Conservation (phyloP, 2,329 filamentous ascomycete genomes). For the Fonsecaea multimorphosa region DNA sequence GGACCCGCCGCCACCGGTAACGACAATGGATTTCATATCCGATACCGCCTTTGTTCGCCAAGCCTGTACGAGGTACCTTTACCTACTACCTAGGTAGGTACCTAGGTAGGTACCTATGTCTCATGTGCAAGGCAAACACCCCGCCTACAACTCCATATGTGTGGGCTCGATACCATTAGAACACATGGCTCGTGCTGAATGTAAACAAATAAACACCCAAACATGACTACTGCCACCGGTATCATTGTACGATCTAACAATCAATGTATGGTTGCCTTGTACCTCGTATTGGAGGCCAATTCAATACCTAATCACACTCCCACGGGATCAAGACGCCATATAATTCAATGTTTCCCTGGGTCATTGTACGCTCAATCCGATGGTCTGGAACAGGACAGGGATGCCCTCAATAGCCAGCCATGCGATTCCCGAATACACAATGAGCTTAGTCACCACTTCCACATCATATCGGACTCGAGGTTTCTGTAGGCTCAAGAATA, state of each 20-base stretch:
- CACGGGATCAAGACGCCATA: too few species aligned
- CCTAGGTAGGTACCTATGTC: too few species aligned
- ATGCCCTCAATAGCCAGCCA: conserved; percentile 80
- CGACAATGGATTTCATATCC: conserved; percentile 12
- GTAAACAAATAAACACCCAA: neutral
- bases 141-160: too few species aligned
- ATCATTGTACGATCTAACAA: neutral
- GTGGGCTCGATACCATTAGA: neutral
- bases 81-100: too few species aligned
- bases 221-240: neutral
- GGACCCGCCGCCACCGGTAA: neutral
- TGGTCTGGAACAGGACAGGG: conserved; percentile 70
- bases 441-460: conserved; percentile 95
- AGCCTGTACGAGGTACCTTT: too few species aligned
- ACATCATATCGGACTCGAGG: conserved; percentile 95
- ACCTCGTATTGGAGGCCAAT: neutral
- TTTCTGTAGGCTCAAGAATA: conserved; percentile 83
- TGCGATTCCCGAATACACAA: conserved; percentile 93
- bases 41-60: conserved; percentile 15
- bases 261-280: neutral
- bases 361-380: conserved; percentile 34
- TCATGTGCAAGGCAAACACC: too few species aligned
- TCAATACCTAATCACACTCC: neutral
- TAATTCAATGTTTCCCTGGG: neutral
- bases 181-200: neutral